Conservation (phyloP, 2,329 filamentous ascomycete species). For the Kalmusia sp. region DNA sequence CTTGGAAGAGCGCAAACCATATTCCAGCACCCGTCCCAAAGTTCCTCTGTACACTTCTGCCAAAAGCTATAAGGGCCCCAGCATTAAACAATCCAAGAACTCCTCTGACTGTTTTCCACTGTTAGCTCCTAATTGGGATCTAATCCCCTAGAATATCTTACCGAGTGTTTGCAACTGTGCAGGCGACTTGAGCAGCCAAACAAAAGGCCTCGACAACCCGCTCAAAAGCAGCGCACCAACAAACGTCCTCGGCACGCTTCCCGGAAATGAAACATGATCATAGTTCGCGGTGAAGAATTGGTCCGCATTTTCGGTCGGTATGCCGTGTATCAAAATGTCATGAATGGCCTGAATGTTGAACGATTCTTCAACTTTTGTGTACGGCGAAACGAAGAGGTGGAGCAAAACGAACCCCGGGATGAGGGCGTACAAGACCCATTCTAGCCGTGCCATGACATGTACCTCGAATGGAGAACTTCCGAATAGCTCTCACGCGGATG, state of each 20-base stretch:
- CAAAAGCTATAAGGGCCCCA: conserved; percentile 70
- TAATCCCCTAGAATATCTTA: conserved; percentile 35
- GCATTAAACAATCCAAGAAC: conserved; percentile 81
- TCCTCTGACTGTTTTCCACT: conserved; percentile 65
- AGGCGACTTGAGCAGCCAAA: conserved; percentile 63
- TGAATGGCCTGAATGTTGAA: conserved; percentile 96
- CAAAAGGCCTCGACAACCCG: conserved; percentile 71
- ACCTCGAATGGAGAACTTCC: background rate
- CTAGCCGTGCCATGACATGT: conserved; percentile 29
- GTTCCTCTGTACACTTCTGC: conserved; percentile 66
- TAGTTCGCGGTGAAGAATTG: conserved; percentile 69
- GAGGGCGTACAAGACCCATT: conserved; percentile 37
- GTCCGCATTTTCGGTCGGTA: conserved; percentile 65
- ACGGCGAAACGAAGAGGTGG: conserved; percentile 78
- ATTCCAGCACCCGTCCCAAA: conserved; percentile 73
- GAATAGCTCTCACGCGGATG: background rate
- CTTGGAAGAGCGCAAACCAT: conserved; percentile 83
- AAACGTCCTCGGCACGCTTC: conserved; percentile 90
- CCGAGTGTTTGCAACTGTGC: conserved; percentile 65
- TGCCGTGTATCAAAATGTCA: conserved; percentile 84
- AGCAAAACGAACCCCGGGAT: conserved; percentile 54
- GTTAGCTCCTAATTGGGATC: conserved; percentile 7
- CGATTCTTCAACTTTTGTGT: conserved; percentile 98
- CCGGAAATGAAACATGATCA: conserved; percentile 90
- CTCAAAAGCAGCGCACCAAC: conserved; percentile 80